Evolutionary conservation across 2,329 filamentous ascomycete species (phyloP).

Genomic region (Metarhizium sp.): DNA sequence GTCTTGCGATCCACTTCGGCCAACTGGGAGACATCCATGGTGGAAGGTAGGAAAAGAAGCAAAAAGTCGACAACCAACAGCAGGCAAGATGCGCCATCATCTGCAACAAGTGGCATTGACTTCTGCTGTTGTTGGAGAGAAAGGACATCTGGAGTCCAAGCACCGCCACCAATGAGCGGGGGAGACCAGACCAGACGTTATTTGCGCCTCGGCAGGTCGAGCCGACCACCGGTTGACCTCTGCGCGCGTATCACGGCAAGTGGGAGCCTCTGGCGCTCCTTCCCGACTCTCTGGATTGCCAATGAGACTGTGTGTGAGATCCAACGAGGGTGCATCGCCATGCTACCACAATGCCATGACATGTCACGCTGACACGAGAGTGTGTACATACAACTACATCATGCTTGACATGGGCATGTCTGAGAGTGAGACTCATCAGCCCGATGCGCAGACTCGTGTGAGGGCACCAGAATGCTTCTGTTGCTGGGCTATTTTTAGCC

Average conservation of each 20-base stretch:
- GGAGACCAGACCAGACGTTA: background rate
- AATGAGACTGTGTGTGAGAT: background rate
- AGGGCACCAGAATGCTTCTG: background rate
- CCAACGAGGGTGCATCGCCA: background rate
- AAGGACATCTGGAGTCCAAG: background rate
- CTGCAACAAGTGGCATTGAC: background rate
- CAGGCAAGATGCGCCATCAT: background rate
- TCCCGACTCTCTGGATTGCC: slow-evolving; percentile 2
- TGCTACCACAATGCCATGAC: background rate
- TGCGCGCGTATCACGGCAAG: background rate
- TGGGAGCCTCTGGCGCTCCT: slow-evolving; percentile 1
- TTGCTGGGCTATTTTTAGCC: background rate
- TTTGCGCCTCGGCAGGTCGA: background rate
- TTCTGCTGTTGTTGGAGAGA: background rate
- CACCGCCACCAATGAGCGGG: too few relatives aligned
- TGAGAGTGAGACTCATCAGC: background rate
- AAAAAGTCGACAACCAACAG: background rate
- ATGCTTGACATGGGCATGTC: too few relatives aligned
- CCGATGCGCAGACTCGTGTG: background rate
- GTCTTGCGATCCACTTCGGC: background rate
- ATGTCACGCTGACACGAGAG: background rate
- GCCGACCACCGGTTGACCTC: background rate
- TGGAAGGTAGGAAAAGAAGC: too few relatives aligned
- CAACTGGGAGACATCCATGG: background rate
- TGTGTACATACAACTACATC: background rate